Base-by-base conservation (phyloP, 768 basidiomycete species). In the Astraeus odoratus region DNA sequence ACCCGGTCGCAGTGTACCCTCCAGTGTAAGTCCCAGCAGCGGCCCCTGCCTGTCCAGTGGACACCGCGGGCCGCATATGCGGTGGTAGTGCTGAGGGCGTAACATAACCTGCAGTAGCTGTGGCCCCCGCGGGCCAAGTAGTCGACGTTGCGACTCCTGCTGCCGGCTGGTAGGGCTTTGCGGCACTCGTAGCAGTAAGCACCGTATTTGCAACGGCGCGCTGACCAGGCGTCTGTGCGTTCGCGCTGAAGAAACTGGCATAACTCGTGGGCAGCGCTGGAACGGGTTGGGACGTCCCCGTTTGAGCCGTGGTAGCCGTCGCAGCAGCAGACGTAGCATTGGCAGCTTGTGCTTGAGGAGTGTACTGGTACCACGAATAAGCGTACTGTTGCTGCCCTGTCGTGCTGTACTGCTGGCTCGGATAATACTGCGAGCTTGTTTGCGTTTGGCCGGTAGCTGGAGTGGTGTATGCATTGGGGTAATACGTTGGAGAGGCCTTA, bases 141-240 rank as follows among this genome's bases (percentile, higher is more conserved):
- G 5, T n/a, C 10, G 10, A 4, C 4, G 30, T n/a, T 54, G 33
- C 19, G 49, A 16, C 59, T 18, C 51, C 54, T 1, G 56, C 46
- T 1, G 48, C n/a, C 10, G 64, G 58, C 16, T 62, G 56, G 45
- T 61, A 65, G n/a, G 65, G 39, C 34, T 69, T 68, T 5, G 54
- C 42, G 16, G 47, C 27, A 34, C 45, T 57, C 7, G 46, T 19
- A 7, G 24, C 51, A 0, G 60, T 44, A 34, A 73, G 51, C 20
- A 76, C 75, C 1, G 78, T 79, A 38, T 78, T 80, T 8, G 76
- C 77, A 5, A 79, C 77, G 3, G 74, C 77, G 4, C 77, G 73
- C 43, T 75, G 69, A 22, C 61, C 64, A 20, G 60, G 51, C 22
- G 59, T 27, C 24, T 68, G 65, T 44, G 59, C 47, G 33, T 51